Evolutionary conservation across 257 asterid genomes (phyloP), one percentile per base, ranked within the genome.

Genomic region (Nemophila menziesii): DNA sequence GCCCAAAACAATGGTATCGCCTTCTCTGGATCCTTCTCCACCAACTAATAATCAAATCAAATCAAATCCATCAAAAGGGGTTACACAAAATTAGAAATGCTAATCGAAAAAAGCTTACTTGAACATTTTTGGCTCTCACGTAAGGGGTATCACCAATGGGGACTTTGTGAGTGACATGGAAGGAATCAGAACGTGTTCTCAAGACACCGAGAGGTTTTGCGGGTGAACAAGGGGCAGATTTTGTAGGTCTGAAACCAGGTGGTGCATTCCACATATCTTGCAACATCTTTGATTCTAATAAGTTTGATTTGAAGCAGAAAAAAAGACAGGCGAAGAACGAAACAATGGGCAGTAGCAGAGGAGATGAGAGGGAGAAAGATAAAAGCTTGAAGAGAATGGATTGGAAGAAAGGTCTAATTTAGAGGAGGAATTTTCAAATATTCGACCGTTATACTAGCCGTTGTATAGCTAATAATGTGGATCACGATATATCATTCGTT

Each of bases 1-100:
- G 94, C 92, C 98, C 98, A 90, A 34, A 90, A 90, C 54, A 90
- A 56, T 0, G 96, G 96, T 6, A 90, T 81, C 1, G 98, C 94
- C 65, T 74, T 74, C 51, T 90, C 98, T 2, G 98, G 96, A 67
- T 90, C 98, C 79, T 90, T 90, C 3, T 90, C 98, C 54, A 90
- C 93, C 58, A 85, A 64, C 97, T 89, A 36, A 41, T 36, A 29
- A 13, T 11, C 10, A 43, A 49, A 13, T 26, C 11, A 2, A 20
- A 16, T 43, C 15, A 13, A 15, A 22, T 6, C 15, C 2, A 43
- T 8, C 3, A 37, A n/a, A 17, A 41, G 15, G 20, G 15, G 20
- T 43, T 43, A 50, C 0, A 36, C n/a, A 40, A 20, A 22, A 27
- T 39, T 18, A 8, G 24, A 40, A 10, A 11, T 0, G 11, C 20